Base-by-base conservation (phyloP, 2,329 filamentous ascomycete genomes). In the Pleomassaria siparia region DNA sequence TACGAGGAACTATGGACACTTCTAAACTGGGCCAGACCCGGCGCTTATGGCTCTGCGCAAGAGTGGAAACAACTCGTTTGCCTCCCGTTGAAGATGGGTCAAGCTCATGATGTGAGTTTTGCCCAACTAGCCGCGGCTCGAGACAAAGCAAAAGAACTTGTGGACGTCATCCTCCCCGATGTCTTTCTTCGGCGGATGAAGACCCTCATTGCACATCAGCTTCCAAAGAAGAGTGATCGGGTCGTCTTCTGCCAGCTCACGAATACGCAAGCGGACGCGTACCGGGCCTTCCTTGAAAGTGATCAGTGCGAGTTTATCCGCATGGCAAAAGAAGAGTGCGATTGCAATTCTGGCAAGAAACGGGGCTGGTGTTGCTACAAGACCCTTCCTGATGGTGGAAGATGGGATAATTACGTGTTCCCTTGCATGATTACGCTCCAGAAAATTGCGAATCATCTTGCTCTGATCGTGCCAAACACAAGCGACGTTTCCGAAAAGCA, bases 1-100 rank as follows among this genome's bases (percentile, higher is more conserved):
- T 99, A 99, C 67, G 90, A 96, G 65, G 94, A 99, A 69, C 79
- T 99, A 1, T 99, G 92, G 92, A 95, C 91, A 0, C 77, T 99
- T 0, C 76, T 99, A 2, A 95, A 99, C 66, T 99, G 94, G 94
- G 91, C 91, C 0, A 94, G 95, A 58, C 94, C 94, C 0, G 92
- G 91, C 0, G 73, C 71, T 30, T 80, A 87, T 53, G 84, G 85
- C 0, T 81, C 84, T 0, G 72, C 88, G 9, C 75, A 80, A 4
- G 87, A 88, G 33, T 99, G 94, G 94, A 87, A 84, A 60, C 77
- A 80, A 16, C 84, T 81, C 29, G 89, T 99, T 49, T 85, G 86
- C 44, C 81, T 85, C 18, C 94, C 92, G 0, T 76, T 99, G 45
- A 89, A 88, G 45, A 76, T 91, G 43, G 94, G 94, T 1, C 94